Base-by-base conservation (phyloP, 306 rosid species). In the Dalbergia oliveri region DNA sequence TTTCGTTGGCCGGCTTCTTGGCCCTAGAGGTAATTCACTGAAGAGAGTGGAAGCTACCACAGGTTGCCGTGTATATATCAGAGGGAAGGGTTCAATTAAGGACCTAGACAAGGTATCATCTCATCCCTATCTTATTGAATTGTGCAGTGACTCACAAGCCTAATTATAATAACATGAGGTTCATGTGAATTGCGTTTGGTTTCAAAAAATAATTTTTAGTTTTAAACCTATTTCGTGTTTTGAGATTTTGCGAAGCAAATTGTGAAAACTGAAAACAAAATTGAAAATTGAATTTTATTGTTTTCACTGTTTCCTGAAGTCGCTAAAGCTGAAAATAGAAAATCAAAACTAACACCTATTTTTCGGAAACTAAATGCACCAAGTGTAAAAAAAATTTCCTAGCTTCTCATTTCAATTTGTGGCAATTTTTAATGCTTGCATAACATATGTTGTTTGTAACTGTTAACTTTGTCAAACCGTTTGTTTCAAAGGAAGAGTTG, bases 401-500 rank as follows among this genome's bases (percentile, higher is more conserved):
- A 60, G 43, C 26, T 81, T 44, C 70, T 73, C 69, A 26, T 75
- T 44, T 47, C 62, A 57, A 11, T 43, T 73, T 51, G 23, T 67
- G 34, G 4, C 66, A 54, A 14, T n/a, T 62, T 69, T 54, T 78
- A 41, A 58, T 74, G 77, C 53, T 68, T 73, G 80, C 59, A 65
- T 54, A 21, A 21, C 41, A n/a, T 63, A 14, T 41, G 64, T 11
- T 68, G 72, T 83, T 80, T 54, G 76, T 50, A 13, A 33, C 54
- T 54, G 12, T 66, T 23, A 49, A 68, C 67, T 71, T 83, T 82
- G 76, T 45, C 68, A 11, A 82, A 23, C 68, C 49, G 54, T 81
- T 23, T 78, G 53, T 11, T 74, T 77, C 75, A 18, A 71, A 94
- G 99, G 99, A 94, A 88, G 97, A 93, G 69, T 81, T 89, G 65